A percentile compares a stretch with the other conserved stretches of the same genome.
phyloP scores from a whole-genome alignment of 2,329 filamentous ascomycete genomes.

The Talaromyces sp. region DNA sequence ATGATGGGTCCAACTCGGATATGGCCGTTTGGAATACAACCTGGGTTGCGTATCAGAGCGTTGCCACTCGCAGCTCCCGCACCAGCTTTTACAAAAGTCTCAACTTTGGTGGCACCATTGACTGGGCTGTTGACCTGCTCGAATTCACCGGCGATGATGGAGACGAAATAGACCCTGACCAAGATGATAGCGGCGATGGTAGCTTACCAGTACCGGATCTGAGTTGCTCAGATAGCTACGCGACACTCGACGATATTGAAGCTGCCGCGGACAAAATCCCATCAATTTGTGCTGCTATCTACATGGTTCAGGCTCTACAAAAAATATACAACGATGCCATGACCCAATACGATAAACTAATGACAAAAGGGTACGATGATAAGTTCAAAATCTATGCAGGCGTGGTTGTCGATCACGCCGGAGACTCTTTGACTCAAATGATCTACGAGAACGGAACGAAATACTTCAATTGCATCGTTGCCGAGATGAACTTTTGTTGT shows the following conservation, averaged over 20 bases:
- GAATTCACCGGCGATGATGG: not conserved
- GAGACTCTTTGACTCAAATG: not conserved
- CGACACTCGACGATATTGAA: not conserved
- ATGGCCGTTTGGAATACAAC: constrained; percentile 31
- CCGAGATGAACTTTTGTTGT: not conserved
- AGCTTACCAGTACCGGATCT: not conserved
- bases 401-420: not conserved
- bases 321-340: not conserved
- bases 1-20: constrained; percentile 14
- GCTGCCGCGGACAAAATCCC: not conserved
- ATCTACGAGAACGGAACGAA: not conserved
- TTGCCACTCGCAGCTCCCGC: constrained; percentile 26
- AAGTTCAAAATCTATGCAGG: not conserved
- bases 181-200: not conserved
- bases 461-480: not conserved
- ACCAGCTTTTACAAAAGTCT: constrained; percentile 19
- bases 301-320: not conserved
- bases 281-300: not conserved
- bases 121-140: constrained; percentile 40
- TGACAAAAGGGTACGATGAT: not conserved
- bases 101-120: constrained; percentile 35
- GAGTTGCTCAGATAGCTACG: not conserved
- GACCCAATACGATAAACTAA: not conserved
- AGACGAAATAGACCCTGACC: not conserved
- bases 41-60: constrained; percentile 35